Evolutionary conservation across 768 basidiomycete genomes (phyloP).

Genomic region (Kwoniella europaea): DNA sequence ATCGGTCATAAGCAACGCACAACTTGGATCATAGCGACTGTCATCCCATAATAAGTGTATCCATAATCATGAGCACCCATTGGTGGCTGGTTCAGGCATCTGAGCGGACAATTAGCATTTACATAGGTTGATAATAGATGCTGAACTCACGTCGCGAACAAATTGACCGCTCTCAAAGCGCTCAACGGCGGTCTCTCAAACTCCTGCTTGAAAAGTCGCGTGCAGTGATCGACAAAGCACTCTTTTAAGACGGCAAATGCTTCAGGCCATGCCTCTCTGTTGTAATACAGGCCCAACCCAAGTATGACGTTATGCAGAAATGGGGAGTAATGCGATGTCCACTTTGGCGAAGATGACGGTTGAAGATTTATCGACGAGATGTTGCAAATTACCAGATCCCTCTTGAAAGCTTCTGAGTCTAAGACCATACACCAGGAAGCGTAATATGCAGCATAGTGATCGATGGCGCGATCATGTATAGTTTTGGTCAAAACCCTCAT

Average conservation of each 20-base stretch:
- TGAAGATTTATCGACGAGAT: constrained; percentile 6
- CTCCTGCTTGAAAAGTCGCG: not conserved
- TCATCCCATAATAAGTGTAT: constrained; percentile 9
- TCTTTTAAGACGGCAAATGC: not conserved
- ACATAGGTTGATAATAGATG: not conserved
- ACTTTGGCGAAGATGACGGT: not conserved
- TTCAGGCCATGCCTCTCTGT: constrained; percentile 1
- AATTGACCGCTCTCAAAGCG: constrained; percentile 2
- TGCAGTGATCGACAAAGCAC: constrained; percentile 4
- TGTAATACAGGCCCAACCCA: not conserved
- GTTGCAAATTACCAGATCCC: not conserved
- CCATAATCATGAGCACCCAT: constrained; percentile 5
- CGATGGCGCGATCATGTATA: constrained; percentile 5
- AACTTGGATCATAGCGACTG: constrained; percentile 2
- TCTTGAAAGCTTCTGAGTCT: not conserved
- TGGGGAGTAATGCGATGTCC: constrained; percentile 6
- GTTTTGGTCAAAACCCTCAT: not conserved
- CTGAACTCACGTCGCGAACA: constrained; percentile 6
- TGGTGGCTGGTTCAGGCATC: constrained; percentile 1
- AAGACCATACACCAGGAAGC: constrained; percentile 10
- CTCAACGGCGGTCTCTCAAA: not conserved
- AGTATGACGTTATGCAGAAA: constrained; percentile 1
- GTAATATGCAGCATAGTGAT: constrained; percentile 3
- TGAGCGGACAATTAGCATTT: not conserved
- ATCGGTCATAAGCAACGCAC: not conserved